Evolutionary conservation across 305 asterid species (phyloP).

Genomic region (Euphrasia arctica): DNA sequence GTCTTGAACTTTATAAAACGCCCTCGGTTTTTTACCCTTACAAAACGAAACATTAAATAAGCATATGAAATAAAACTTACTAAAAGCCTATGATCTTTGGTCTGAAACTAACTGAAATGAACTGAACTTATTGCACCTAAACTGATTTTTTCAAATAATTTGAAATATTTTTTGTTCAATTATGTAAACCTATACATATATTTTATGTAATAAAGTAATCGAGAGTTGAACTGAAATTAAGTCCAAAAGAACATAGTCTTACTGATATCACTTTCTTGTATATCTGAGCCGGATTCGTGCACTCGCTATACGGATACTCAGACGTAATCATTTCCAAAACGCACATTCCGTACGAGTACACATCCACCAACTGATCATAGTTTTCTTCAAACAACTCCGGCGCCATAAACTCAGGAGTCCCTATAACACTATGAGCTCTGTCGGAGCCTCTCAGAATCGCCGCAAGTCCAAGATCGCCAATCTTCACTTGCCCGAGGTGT

Average conservation of each 20-base stretch:
- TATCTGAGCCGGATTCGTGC: slow-evolving; percentile 91
- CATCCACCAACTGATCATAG: slow-evolving; percentile 87
- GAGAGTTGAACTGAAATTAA: no score
- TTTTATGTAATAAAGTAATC: no score
- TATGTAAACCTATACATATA: no score
- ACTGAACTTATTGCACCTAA: no score
- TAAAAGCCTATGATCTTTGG: no score
- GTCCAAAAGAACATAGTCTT: slow-evolving; percentile 25
- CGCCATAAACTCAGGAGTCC: slow-evolving; percentile 99
- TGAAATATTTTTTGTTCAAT: no score
- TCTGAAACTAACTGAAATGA: no score
- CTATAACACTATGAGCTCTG: slow-evolving; percentile 92
- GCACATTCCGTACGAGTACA: slow-evolving; percentile 95
- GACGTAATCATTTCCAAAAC: slow-evolving; percentile 84
- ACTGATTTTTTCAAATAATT: no score
- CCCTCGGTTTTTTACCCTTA: slow-evolving; percentile 91
- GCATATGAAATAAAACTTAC: no score
- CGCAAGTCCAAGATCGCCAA: slow-evolving; percentile 96
- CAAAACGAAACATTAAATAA: slow-evolving; percentile 6
- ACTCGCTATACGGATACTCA: slow-evolving; percentile 97
- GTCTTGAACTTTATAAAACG: slow-evolving; percentile 89
- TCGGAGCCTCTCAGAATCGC: slow-evolving; percentile 62
- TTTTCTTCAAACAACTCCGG: slow-evolving; percentile 93
- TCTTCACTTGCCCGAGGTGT: slow-evolving; percentile 96
- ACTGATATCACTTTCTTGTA: slow-evolving; percentile 92